Evolutionary conservation across 2,329 filamentous ascomycete species (phyloP).

Genomic region (Thelonectria blattea): DNA sequence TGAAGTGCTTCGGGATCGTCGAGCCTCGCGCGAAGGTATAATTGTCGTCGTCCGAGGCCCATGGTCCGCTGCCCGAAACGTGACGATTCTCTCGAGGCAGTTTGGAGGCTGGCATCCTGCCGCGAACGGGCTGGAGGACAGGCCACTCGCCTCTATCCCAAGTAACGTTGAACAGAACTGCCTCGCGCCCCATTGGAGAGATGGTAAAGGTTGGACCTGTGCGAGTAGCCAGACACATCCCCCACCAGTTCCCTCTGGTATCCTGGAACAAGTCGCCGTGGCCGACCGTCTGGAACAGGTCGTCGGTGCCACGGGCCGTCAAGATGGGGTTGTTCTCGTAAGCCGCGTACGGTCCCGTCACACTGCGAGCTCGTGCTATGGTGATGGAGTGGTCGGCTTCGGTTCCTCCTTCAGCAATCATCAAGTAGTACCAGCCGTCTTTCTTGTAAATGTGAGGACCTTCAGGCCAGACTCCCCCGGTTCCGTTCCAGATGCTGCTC

Average conservation of each 20-base stretch:
- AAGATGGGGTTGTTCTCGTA: constrained; percentile 48
- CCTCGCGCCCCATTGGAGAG: constrained; percentile 55
- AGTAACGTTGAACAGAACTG: constrained; percentile 51
- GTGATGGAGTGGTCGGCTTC: constrained; percentile 44
- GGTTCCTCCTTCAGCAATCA: constrained; percentile 55
- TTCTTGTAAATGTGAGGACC: constrained; percentile 58
- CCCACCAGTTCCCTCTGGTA: constrained; percentile 53
- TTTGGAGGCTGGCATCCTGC: constrained; percentile 40
- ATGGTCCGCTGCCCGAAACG: constrained; percentile 13
- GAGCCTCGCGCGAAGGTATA: constrained; percentile 2
- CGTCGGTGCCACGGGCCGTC: constrained; percentile 39
- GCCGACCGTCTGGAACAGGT: constrained; percentile 42
- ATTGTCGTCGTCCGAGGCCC: constrained; percentile 19
- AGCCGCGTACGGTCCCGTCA: constrained; percentile 46
- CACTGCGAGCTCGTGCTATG: constrained; percentile 42
- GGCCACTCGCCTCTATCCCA: constrained; percentile 60
- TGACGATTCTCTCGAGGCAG: constrained; percentile 13
- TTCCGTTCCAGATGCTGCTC: constrained; percentile 56
- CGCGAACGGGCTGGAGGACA: constrained; percentile 39
- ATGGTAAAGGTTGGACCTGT: constrained; percentile 26
- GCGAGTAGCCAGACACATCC: constrained; percentile 45
- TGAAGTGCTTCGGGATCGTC: constrained; percentile 14
- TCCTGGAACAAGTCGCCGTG: constrained; percentile 45
- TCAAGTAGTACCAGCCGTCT: constrained; percentile 50
- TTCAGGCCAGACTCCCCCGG: constrained; percentile 51